Evolutionary conservation across 257 asterid genomes (phyloP), one percentile per base, ranked within the genome.

Genomic region (Solanum chiquidenum): DNA sequence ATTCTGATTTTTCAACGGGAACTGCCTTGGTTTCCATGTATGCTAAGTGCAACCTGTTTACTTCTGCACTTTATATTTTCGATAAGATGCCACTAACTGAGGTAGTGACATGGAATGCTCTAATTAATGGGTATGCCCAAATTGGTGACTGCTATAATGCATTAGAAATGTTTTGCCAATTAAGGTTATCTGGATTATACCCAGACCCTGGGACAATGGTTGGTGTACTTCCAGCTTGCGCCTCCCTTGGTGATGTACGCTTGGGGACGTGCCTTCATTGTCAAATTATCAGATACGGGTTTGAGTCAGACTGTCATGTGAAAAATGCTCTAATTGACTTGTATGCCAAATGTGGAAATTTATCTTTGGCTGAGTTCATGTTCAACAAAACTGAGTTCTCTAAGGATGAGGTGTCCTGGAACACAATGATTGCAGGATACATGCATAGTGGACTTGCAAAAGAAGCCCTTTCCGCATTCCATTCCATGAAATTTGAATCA

Each of bases 11-110:
- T 77, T 87, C 92, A 86, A 86, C 90, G 10, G 91, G 89, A 88
- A 90, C 93, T 31, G 91, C 93, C 31, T 88, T 90, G 23, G 90
- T 90, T 66, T 91, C 93, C 85, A 90, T 91, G 91, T 91, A 91
- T 88, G 91, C 92, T 88, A 91, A 90, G 88, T 87, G 88, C 86
- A 25, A 42, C 69, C 31, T 83, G 44, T 91, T 90, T 66, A 13
- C 35, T 62, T 86, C 86, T 34, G 93, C 92, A 23, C 38, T 89
- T 60, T 23, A 58, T 49, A 16, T 91, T n/a, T 90, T 91, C 74
- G 83, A 87, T 55, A 77, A 86, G 68, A 87, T 91, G 88, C 91
- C 92, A 60, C 37, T 25, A 11, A 88, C 86, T 18, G 93, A 91
- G 88, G 77, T 89, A 35, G 91, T 91, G 74, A 90, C 93, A 25